phyloP scores from a whole-genome alignment of 73 alveolate species.

The Stentor coeruleus region DNA sequence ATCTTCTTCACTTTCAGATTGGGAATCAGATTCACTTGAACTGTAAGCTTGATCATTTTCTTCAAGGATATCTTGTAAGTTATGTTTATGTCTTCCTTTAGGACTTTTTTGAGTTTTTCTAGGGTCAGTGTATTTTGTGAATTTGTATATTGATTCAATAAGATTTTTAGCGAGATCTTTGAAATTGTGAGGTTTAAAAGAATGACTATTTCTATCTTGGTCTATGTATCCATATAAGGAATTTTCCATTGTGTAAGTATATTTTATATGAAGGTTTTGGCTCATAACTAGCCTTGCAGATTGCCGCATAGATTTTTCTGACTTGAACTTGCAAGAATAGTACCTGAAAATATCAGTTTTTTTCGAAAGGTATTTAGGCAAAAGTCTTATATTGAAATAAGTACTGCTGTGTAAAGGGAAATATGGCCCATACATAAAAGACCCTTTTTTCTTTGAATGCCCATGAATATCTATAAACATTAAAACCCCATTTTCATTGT shows the following conservation, averaged over 20 bases:
- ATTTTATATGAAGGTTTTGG: conserved; percentile 24
- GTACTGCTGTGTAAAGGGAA: conserved; percentile 52
- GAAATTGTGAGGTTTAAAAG: too few relatives aligned
- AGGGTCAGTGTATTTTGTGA: too few relatives aligned
- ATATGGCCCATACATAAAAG: conserved; percentile 60
- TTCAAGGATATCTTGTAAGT: too few relatives aligned
- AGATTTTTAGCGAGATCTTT: too few relatives aligned
- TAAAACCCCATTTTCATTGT: conserved; percentile 38
- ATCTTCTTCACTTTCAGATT: too few relatives aligned
- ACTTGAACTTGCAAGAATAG: conserved; percentile 51
- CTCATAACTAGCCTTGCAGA: conserved; percentile 41
- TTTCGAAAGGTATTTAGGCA: conserved; percentile 45
- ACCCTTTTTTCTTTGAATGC: conserved; percentile 55
- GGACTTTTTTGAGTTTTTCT: too few relatives aligned
- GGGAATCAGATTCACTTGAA: too few relatives aligned
- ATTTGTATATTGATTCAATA: too few relatives aligned
- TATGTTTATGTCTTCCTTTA: too few relatives aligned
- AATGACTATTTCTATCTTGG: conserved; percentile 30
- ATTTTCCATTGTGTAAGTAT: conserved; percentile 45
- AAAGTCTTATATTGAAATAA: conserved; percentile 47
- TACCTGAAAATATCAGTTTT: conserved; percentile 47
- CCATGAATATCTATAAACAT: conserved; percentile 60
- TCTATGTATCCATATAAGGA: conserved; percentile 45
- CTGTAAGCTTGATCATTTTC: too few relatives aligned
- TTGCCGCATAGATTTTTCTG: conserved; percentile 39